phyloP scores from a whole-genome alignment of 257 asterid species.

The Lavandula angustifolia region DNA sequence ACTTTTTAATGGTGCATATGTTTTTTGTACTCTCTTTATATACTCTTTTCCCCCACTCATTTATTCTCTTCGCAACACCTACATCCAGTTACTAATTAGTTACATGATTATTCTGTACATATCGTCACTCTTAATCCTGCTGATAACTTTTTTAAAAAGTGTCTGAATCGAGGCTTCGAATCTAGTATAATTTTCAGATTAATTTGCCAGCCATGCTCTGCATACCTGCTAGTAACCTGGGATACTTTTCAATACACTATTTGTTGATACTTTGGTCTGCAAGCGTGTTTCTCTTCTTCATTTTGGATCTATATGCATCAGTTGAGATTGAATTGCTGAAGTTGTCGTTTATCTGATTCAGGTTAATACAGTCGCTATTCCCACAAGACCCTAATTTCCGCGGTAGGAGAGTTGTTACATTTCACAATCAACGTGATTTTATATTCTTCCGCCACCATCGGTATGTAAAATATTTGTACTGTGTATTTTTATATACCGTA shows the following conservation, averaged over 20 bases:
- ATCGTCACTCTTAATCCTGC: too few relatives aligned
- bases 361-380: constrained; percentile 82
- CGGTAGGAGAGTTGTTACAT: constrained; percentile 93
- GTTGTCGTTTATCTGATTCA: constrained; percentile 29
- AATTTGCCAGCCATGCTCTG: background rate
- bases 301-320: too few relatives aligned
- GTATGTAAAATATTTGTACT: constrained; percentile 33
- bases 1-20: too few relatives aligned
- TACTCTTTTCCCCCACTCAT: too few relatives aligned
- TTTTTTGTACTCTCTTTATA: too few relatives aligned
- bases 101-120: too few relatives aligned
- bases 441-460: constrained; percentile 95
- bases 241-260: too few relatives aligned
- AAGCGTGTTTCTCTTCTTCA: too few relatives aligned
- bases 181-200: background rate
- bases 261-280: too few relatives aligned
- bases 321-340: constrained; percentile 8
- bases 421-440: constrained; percentile 95
- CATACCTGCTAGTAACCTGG: background rate
- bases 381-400: constrained; percentile 88
- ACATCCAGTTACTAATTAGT: too few relatives aligned
- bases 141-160: too few relatives aligned
- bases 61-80: too few relatives aligned
- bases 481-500: background rate
- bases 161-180: background rate